These are phyloP conservation scores for Aspergillus ochraceoroseus DNA, from an alignment of 2,329 filamentous ascomycete species.

Conservation along the genomic window DNA sequence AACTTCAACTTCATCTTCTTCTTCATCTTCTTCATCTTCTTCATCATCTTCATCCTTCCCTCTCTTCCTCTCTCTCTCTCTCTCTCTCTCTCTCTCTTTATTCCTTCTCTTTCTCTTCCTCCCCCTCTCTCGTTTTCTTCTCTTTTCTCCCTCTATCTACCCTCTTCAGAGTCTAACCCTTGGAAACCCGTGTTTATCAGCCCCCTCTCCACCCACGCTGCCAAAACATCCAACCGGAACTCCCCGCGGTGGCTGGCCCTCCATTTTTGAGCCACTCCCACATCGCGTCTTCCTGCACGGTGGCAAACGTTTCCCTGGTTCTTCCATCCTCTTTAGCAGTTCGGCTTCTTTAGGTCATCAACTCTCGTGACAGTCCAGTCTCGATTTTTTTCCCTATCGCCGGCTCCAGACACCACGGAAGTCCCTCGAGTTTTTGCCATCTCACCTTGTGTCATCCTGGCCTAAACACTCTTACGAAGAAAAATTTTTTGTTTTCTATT, in stretches of 20 bases:
- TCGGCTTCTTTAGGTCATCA: constrained; percentile 16
- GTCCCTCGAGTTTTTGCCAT: constrained; percentile 1
- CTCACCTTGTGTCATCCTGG: neutral
- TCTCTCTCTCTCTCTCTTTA: constrained; percentile 8
- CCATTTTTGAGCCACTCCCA: constrained; percentile 18
- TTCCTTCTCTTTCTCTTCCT: constrained; percentile 10
- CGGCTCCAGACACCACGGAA: neutral
- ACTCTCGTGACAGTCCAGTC: constrained; percentile 8
- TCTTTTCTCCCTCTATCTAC: constrained; percentile 3
- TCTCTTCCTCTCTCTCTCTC: constrained; percentile 3
- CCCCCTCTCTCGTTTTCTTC: constrained; percentile 7
- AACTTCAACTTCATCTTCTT: constrained; percentile 1
- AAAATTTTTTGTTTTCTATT: neutral
- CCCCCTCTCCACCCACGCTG: neutral
- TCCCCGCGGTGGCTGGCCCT: constrained; percentile 21
- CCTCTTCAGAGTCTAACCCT: neutral
- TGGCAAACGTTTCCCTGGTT: constrained; percentile 36
- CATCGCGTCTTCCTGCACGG: constrained; percentile 26
- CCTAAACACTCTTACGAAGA: neutral
- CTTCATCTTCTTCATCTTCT: no score
- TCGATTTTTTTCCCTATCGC: constrained; percentile 9
- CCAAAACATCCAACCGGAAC: constrained; percentile 10
- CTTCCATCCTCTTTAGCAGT: constrained; percentile 21
- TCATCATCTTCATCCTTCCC: constrained; percentile 1
- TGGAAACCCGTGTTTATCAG: no score